Percentiles rank a stretch among this genome's conserved stretches.
Evolutionary conservation across 768 basidiomycete species (phyloP).

Genomic region (Serendipita sp.): DNA sequence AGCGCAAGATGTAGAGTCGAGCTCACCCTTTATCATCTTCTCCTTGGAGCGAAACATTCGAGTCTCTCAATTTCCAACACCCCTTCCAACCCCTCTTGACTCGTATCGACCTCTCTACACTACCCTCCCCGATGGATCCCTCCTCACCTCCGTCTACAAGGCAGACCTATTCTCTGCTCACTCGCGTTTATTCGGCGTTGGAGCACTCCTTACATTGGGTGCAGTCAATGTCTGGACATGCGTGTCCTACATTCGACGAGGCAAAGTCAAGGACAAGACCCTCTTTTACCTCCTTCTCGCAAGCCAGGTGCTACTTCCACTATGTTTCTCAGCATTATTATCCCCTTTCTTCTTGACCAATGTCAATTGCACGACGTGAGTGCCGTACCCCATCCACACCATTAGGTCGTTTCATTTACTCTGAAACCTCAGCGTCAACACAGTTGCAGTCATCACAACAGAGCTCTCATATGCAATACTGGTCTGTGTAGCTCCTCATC

Average conservation of each 20-base stretch:
- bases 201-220: constrained; percentile 36
- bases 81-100: constrained; percentile 21
- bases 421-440: constrained; percentile 9
- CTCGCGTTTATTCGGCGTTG: constrained; percentile 32
- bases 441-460: constrained; percentile 5
- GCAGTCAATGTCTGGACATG: constrained; percentile 36
- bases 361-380: constrained; percentile 36
- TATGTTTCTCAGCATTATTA: constrained; percentile 30
- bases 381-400: constrained; percentile 14
- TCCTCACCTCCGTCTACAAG: constrained; percentile 33
- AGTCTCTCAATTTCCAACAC: constrained; percentile 32
- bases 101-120: constrained; percentile 35
- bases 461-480: constrained; percentile 9
- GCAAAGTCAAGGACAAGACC: constrained; percentile 39
- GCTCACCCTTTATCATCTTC: neutral
- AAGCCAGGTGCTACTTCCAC: constrained; percentile 39
- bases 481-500: constrained; percentile 1
- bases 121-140: constrained; percentile 41
- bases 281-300: constrained; percentile 42
- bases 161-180: constrained; percentile 28
- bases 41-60: constrained; percentile 21
- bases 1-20: neutral
- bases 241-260: constrained; percentile 35
- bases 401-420: neutral
- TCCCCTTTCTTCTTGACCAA: constrained; percentile 29